Base-by-base conservation (phyloP, 441 rosid species). In the Viola pubescens region DNA sequence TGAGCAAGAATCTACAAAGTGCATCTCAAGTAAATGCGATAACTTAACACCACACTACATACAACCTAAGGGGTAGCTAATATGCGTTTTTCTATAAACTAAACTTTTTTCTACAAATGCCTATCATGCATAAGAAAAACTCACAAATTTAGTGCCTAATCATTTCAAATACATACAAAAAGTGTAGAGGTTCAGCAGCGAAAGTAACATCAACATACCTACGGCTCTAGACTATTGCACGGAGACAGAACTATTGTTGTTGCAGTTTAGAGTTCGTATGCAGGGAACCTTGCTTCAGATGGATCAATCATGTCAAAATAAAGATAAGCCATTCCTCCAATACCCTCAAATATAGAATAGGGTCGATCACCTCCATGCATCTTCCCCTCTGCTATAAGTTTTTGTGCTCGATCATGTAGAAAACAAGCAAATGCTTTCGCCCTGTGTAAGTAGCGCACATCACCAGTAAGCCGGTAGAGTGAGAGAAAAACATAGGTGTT, bases 301-400 rank as follows among this genome's bases (percentile, higher is more conserved):
- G 88, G 81, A 39, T 80, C 80, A 0, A 26, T 50, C 77, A 82
- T 76, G 76, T 86, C 88, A 16, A 81, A 58, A 62, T 83, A 73
- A 55, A 83, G 87, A 68, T 61, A 50, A n/a, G 86, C 75, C 94
- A 86, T 81, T 52, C 94, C 89, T 62, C 81, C 84, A 2, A 78
- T 45, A 52, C 89, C 89, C 68, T 86, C 86, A 12, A 86, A 83
- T 45, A 83, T 66, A 1, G 87, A 86, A 63, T 65, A 77, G 3
- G 79, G 86, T 3, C 76, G 70, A 65, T 86, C 89, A 4, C 89
- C 94, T 47, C 89, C 82, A 14, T 82, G 89, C 89, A 86, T 83
- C 72, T 80, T 73, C 39, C 83, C 75, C 26, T 80, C 75, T 41
- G 79, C 73, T 54, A 77, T 80, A 42, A 82, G 84, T 56, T 66